Base-by-base conservation (phyloP, 1,139 yeast species). In the Hyphopichia pseudoburtonii region DNA sequence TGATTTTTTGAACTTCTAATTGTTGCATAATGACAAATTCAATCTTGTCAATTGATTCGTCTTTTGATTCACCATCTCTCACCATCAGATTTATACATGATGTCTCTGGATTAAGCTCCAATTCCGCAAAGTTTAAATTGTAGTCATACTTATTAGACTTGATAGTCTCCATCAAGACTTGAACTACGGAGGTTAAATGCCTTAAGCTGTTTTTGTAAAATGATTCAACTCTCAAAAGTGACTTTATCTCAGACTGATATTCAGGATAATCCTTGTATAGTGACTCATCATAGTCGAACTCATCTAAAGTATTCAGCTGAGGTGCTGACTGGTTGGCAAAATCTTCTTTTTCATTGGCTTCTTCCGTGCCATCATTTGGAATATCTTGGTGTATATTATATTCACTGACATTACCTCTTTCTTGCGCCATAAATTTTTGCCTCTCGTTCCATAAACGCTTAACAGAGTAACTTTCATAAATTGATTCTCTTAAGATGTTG, bases 401-500 rank as follows among this genome's bases (percentile, higher is more conserved):
- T 30, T 56, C 64, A 48, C 60, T 48, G 15, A 54, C 46, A 73
- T 78, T 80, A 0, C 94, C 96, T 39, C 95, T 67, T 51, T 89
- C 97, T 43, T 82, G 85, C 34, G 69, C 65, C 78, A 87, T 81
- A 48, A 88, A 90, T 30, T 64, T 57, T 35, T 80, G 80, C 28
- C 89, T 62, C 49, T 85, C 95, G 32, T 70, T 62, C 86, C 92
- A 83, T 22, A 87, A 56, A 51, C 90, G 88, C 38, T 77, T 70
- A 34, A 78, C 70, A 2, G 82, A 77, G 38, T 84, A 78, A 34
- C 85, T 81, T 21, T 85, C 83, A 41, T 79, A 72, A 1, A 88
- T 73, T 17, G 86, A 76, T 12, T 76, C 64, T 22, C 74, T 69
- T 43, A 87, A 75, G 6, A 92, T 73, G 5, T 57, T 56, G 34